A percentile compares a stretch with the other conserved stretches of the same genome.
These are phyloP conservation scores for Plasmodium yoelii DNA, from an alignment of 169 alveolate species.

Conservation along the genomic window DNA sequence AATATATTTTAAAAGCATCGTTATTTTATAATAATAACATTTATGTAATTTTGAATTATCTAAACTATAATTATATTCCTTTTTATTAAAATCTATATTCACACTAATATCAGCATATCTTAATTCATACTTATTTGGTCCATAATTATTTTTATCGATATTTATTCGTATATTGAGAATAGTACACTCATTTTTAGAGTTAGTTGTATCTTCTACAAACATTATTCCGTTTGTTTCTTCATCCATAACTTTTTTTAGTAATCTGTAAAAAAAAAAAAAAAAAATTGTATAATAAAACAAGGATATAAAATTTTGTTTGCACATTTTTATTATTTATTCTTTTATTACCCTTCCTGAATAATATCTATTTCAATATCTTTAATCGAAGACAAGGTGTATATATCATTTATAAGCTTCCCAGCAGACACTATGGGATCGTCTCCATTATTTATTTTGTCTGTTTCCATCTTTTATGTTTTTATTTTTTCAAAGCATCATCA, in stretches of 20 bases:
- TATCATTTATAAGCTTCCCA: slow-evolving; percentile 51
- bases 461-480: slow-evolving; percentile 3
- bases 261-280: slow-evolving; percentile 17
- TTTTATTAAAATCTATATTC: slow-evolving; percentile 39
- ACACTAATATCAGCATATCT: slow-evolving; percentile 38
- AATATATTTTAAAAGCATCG: slow-evolving; percentile 19
- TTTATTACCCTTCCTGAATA: slow-evolving; percentile 67
- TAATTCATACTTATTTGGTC: slow-evolving; percentile 20
- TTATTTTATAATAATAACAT: slow-evolving; percentile 55
- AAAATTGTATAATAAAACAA: not conserved
- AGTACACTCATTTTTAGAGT: slow-evolving; percentile 26
- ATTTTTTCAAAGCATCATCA: slow-evolving; percentile 10
- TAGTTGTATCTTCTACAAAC: slow-evolving; percentile 34
- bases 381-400: slow-evolving; percentile 13
- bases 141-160: slow-evolving; percentile 23
- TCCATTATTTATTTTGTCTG: slow-evolving; percentile 11
- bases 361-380: slow-evolving; percentile 61
- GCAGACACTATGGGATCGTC: slow-evolving; percentile 31
- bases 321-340: not conserved
- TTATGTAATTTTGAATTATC: slow-evolving; percentile 65
- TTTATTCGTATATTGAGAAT: slow-evolving; percentile 36
- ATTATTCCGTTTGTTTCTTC: slow-evolving; percentile 60
- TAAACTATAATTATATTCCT: slow-evolving; percentile 23
- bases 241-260: slow-evolving; percentile 50
- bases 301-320: not conserved